Evolutionary conservation across 2,329 filamentous ascomycete genomes (phyloP), one percentile per base, ranked within the genome.

Genomic region (Pseudogymnoascus destructans): DNA sequence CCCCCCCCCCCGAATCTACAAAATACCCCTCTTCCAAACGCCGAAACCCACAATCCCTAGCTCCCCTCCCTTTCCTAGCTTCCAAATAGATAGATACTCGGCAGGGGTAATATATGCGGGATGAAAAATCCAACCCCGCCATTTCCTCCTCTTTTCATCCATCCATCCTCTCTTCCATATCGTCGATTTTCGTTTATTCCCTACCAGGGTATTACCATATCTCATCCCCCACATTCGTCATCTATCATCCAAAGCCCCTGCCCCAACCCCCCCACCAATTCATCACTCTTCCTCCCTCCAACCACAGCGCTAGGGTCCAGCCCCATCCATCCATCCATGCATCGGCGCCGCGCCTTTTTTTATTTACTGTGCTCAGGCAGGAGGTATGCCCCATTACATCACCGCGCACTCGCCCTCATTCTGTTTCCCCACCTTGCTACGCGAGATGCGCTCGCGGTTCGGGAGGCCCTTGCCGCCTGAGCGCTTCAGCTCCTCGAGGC

Each of bases 401-500:
- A 95, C 77, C 58, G 79, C 74, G 71, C 91, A 97, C 63, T 96
- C 90, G 57, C 89, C 90, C 64, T 96, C 89, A 67, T 92, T 88
- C 69, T 92, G 86, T 70, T 84, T 87, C 67, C 86, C 86, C 58
- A 88, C 82, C 63, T 89, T 87, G 64, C 85, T 92, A 59, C 92
- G 80, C 7, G 87, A 91, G 61, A 96, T 81, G 59, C 85, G 82
- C 66, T 91, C 88, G 58, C 88, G 80, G 58, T 84, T 82, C 68
- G 87, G 89, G 61, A 87, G 82, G 55, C 73, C 27, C 64, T 84
- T 87, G 42, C 82, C 84, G 21, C 89, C 89, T 1, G 85, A 83
- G 61, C 83, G 81, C 73, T 95, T 95, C 58, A 98, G 79, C 64
- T 97, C 93, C 69, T 97, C 92, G 4, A 98, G 80, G 54, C 92